Evolutionary conservation across 2,329 filamentous ascomycete genomes (phyloP).

Genomic region (Periconia sp.): DNA sequence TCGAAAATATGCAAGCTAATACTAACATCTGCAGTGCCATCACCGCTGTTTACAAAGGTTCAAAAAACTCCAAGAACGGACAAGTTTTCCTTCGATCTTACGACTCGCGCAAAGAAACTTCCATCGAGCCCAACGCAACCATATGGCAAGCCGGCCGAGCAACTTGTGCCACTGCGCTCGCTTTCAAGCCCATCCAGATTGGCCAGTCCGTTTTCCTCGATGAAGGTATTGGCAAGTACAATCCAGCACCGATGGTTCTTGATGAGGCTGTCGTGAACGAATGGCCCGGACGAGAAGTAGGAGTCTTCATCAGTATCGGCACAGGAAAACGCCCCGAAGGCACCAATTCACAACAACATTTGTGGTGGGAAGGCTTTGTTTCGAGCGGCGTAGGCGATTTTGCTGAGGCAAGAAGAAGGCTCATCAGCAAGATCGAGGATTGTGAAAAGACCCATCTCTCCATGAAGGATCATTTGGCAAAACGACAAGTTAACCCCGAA

Average conservation of each 20-base stretch:
- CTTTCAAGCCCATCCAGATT: conserved; percentile 94
- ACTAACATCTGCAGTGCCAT: conserved; percentile 65
- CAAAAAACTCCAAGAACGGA: conserved; percentile 62
- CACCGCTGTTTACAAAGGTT: conserved; percentile 87
- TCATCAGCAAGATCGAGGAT: conserved; percentile 92
- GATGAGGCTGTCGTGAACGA: conserved; percentile 92
- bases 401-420: conserved; percentile 79
- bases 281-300: conserved; percentile 91
- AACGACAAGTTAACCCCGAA: conserved; percentile 78
- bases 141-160: conserved; percentile 97
- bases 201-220: conserved; percentile 94
- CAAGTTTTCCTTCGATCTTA: conserved; percentile 86
- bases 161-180: conserved; percentile 86
- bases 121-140: conserved; percentile 88
- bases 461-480: conserved; percentile 79
- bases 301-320: conserved; percentile 91
- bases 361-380: conserved; percentile 91
- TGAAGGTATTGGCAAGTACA: conserved; percentile 88
- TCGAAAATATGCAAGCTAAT: not conserved
- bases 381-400: conserved; percentile 75
- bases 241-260: conserved; percentile 80
- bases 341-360: conserved; percentile 66
- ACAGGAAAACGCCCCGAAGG: conserved; percentile 82
- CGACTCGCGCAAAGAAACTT: conserved; percentile 87
- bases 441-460: conserved; percentile 88